phyloP scores from a whole-genome alignment of 495 filamentous ascomycete genomes.

The Talaromyces liani region DNA sequence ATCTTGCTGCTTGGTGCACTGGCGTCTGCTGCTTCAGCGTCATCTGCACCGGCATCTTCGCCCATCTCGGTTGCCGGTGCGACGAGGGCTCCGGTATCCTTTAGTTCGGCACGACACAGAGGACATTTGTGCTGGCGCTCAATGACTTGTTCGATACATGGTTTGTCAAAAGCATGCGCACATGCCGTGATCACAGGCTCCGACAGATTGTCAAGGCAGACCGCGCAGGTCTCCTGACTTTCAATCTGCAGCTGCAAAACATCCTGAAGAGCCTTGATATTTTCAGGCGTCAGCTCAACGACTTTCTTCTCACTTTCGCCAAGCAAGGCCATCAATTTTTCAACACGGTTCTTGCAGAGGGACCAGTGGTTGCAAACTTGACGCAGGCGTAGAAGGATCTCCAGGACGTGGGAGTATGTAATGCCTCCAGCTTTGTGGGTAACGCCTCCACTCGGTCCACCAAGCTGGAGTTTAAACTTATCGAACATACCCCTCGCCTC shows the following conservation, averaged over 20 bases:
- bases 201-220: constrained; percentile 71
- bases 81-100: constrained; percentile 52
- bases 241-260: constrained; percentile 75
- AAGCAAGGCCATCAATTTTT: constrained; percentile 59
- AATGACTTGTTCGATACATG: constrained; percentile 74
- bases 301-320: constrained; percentile 40
- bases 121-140: constrained; percentile 78
- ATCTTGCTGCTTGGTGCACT: constrained; percentile 75
- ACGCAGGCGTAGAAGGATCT: constrained; percentile 75
- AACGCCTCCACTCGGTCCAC: constrained; percentile 32
- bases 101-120: constrained; percentile 72
- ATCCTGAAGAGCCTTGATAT: constrained; percentile 63
- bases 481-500: constrained; percentile 70
- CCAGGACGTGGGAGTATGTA: constrained; percentile 62
- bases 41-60: constrained; percentile 40
- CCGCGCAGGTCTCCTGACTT: constrained; percentile 72
- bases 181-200: constrained; percentile 82
- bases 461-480: constrained; percentile 50
- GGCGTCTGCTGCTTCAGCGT: constrained; percentile 48
- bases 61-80: constrained; percentile 49
- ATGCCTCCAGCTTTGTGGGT: constrained; percentile 21
- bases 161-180: constrained; percentile 71
- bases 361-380: constrained; percentile 89
- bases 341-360: constrained; percentile 64
- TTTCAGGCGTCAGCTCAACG: constrained; percentile 67